phyloP scores from a whole-genome alignment of 257 asterid genomes.

The Rauvolfia tetraphylla region DNA sequence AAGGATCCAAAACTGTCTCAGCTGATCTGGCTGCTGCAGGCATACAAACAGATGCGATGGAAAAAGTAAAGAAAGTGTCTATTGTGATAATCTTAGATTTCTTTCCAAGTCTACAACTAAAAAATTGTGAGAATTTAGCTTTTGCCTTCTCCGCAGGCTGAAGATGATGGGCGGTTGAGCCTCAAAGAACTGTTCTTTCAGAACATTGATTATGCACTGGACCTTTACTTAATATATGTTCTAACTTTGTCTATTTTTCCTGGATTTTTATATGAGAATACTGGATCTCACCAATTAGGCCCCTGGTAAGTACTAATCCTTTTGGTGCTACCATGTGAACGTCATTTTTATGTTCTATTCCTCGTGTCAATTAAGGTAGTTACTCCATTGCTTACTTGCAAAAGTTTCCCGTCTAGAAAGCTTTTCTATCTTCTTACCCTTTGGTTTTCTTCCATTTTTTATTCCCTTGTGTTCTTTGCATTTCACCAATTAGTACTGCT shows the following conservation, averaged over 20 bases:
- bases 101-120: neutral
- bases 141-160: slow-evolving; percentile 18
- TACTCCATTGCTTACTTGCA: too few species aligned
- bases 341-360: neutral
- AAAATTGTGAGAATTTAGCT: neutral
- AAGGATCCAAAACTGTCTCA: slow-evolving; percentile 77
- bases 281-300: slow-evolving; percentile 67
- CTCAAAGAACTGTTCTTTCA: slow-evolving; percentile 44
- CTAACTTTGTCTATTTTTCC: slow-evolving; percentile 66
- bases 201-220: slow-evolving; percentile 51
- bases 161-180: slow-evolving; percentile 43
- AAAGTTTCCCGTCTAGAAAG: too few species aligned
- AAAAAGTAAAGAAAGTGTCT: slow-evolving; percentile 7
- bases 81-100: neutral
- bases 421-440: neutral
- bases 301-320: slow-evolving; percentile 47
- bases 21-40: slow-evolving; percentile 88
- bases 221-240: slow-evolving; percentile 45
- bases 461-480: neutral
- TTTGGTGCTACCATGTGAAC: neutral
- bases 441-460: neutral
- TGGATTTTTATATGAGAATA: slow-evolving; percentile 71
- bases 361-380: neutral
- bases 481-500: neutral
- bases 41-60: slow-evolving; percentile 28